Conservation (phyloP, 2,329 filamentous ascomycete genomes). For the Aspergillus eucalypticola region DNA sequence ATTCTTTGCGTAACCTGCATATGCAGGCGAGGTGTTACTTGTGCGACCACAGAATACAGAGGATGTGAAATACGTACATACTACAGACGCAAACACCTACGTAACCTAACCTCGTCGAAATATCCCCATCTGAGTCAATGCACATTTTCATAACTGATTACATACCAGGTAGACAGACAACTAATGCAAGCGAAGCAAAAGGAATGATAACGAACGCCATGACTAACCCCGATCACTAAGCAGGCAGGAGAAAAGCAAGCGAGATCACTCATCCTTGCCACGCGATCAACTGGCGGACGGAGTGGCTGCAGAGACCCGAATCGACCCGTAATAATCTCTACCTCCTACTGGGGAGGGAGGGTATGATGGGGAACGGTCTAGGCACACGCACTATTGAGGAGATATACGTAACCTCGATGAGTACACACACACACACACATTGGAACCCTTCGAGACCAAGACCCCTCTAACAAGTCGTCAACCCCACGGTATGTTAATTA, state of each 20-base stretch:
- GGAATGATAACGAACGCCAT: neutral
- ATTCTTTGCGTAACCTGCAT: conserved; percentile 4
- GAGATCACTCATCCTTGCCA: neutral
- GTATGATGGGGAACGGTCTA: neutral
- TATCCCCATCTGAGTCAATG: neutral
- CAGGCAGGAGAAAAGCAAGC: neutral
- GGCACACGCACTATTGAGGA: neutral
- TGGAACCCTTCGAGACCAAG: neutral
- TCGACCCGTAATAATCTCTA: neutral
- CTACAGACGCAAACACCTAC: neutral
- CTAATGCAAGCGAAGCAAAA: neutral
- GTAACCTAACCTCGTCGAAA: neutral
- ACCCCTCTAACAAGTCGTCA: neutral
- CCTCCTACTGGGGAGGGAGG: neutral
- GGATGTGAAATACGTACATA: neutral
- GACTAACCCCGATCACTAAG: neutral
- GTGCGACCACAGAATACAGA: neutral
- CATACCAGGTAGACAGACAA: neutral
- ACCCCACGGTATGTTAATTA: neutral
- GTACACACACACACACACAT: too few species aligned
- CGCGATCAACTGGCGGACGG: neutral
- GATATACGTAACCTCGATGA: too few species aligned
- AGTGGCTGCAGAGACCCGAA: neutral
- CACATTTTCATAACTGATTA: neutral
- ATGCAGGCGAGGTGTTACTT: neutral